Percentiles rank a stretch among this genome's conserved stretches.
These are phyloP conservation scores for Populus davidiana DNA, from an alignment of 345 rosid species.

Conservation along the genomic window DNA sequence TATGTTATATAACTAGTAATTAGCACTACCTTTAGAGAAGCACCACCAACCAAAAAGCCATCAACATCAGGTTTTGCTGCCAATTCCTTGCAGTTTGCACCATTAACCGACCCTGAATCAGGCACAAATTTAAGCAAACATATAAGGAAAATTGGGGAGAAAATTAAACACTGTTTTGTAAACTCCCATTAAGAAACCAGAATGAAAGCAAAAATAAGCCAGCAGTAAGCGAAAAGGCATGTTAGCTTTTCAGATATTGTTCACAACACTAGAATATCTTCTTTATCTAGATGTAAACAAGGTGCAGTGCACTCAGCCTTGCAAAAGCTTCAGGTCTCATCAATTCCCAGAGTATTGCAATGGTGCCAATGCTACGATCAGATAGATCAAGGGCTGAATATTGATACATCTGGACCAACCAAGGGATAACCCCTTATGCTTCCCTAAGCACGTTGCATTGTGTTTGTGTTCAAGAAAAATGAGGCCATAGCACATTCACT, in stretches of 20 bases:
- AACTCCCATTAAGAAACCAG: neutral
- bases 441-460: neutral
- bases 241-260: neutral
- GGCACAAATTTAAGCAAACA: neutral
- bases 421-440: neutral
- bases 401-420: neutral
- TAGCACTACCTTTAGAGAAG: conserved; percentile 63
- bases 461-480: neutral
- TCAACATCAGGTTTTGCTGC: conserved; percentile 71
- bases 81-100: conserved; percentile 80
- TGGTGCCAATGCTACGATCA: neutral
- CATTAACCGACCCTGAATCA: conserved; percentile 69
- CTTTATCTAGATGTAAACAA: neutral
- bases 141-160: neutral
- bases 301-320: neutral
- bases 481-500: neutral
- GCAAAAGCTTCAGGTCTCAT: neutral
- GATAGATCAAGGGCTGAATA: neutral
- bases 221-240: neutral
- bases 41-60: conserved; percentile 93
- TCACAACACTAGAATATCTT: neutral
- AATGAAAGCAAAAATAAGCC: neutral
- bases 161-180: neutral
- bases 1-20: neutral
- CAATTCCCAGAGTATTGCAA: neutral